These are phyloP conservation scores for Rutstroemia sp. DNA, from an alignment of 2,329 filamentous ascomycete species.

Conservation along the genomic window DNA sequence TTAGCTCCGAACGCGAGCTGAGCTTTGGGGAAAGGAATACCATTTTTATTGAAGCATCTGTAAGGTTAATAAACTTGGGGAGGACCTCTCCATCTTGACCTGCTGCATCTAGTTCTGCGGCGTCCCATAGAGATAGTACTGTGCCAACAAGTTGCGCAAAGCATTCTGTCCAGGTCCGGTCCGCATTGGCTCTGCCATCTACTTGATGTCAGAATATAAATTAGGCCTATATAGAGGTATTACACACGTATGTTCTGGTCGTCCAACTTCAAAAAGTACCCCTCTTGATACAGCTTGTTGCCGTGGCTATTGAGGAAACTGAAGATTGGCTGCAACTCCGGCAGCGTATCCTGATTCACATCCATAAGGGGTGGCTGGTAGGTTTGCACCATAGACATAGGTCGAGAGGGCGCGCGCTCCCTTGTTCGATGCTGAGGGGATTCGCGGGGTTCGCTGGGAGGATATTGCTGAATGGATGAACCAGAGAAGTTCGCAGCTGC, in stretches of 20 bases:
- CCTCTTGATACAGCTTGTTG: constrained; percentile 96
- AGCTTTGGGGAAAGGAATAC: constrained; percentile 40
- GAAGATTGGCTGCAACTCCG: constrained; percentile 92
- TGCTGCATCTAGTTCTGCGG: constrained; percentile 79
- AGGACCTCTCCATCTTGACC: constrained; percentile 79
- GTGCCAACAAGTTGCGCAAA: constrained; percentile 96
- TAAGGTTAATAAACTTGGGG: constrained; percentile 91
- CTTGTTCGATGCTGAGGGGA: constrained; percentile 31
- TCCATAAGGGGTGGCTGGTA: constrained; percentile 85
- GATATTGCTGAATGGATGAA: background rate
- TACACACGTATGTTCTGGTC: constrained; percentile 84
- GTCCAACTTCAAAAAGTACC: constrained; percentile 94
- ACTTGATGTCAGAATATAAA: constrained; percentile 28
- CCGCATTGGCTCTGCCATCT: constrained; percentile 81
- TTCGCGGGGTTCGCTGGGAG: constrained; percentile 1
- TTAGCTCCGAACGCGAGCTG: constrained; percentile 14
- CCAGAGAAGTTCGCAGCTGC: constrained; percentile 2
- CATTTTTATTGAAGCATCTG: constrained; percentile 97
- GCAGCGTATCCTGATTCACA: constrained; percentile 74
- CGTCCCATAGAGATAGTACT: constrained; percentile 92
- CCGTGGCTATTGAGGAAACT: constrained; percentile 88
- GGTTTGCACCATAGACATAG: constrained; percentile 78
- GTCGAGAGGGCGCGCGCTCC: constrained; percentile 48
- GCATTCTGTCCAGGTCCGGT: constrained; percentile 91
- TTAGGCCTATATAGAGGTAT: background rate